Percentiles rank a stretch among this genome's conserved stretches.
phyloP scores from a whole-genome alignment of 768 basidiomycete genomes.

The Amyloporia xantha region DNA sequence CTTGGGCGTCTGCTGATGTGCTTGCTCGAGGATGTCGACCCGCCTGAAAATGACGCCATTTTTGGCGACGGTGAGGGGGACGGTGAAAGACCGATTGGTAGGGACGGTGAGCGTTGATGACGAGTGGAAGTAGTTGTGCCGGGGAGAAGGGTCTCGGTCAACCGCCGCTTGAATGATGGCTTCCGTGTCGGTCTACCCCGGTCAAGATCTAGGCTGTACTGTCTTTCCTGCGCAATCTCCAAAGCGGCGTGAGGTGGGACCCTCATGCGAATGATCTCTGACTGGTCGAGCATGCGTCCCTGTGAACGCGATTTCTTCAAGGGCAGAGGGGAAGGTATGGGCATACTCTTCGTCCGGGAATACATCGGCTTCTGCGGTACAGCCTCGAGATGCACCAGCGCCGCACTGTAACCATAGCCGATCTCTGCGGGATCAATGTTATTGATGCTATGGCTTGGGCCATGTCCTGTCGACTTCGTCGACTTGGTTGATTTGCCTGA shows the following conservation, averaged over 20 bases:
- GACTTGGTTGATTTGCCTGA: conserved; percentile 30
- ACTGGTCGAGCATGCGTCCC: conserved; percentile 18
- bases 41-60: conserved; percentile 5
- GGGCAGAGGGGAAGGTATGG: conserved; percentile 26
- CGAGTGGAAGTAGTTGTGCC: conserved; percentile 10
- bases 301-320: conserved; percentile 24
- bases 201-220: neutral
- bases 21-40: neutral
- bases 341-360: conserved; percentile 46
- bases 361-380: conserved; percentile 18
- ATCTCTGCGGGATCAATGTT: conserved; percentile 5
- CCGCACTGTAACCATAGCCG: conserved; percentile 16
- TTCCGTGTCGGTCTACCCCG: conserved; percentile 19
- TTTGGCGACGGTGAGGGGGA: conserved; percentile 12
- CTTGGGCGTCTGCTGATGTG: conserved; percentile 4
- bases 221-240: neutral
- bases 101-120: conserved; percentile 20
- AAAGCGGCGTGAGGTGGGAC: neutral
- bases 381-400: conserved; percentile 4
- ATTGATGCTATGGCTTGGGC: conserved; percentile 6
- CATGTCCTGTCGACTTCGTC: conserved; percentile 9
- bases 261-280: neutral
- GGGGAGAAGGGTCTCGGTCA: conserved; percentile 18
- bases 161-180: conserved; percentile 21
- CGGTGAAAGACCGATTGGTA: conserved; percentile 11